Conservation (phyloP, 495 filamentous ascomycete genomes). For the Echria macrotheca region DNA sequence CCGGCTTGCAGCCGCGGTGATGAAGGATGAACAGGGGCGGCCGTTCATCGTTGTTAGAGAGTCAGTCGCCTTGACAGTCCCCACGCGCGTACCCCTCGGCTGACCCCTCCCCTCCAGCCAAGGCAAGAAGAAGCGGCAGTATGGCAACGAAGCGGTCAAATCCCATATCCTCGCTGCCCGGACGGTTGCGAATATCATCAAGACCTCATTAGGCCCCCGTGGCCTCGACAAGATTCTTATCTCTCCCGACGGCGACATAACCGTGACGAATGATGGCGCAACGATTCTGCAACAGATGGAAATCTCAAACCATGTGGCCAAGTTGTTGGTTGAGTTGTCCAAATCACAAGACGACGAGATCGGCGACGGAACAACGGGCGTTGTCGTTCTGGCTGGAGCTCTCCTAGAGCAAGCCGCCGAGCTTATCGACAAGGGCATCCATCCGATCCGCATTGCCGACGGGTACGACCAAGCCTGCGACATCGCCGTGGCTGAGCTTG, state of each 20-base stretch:
- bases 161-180: slow-evolving; percentile 94
- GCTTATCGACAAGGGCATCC: slow-evolving; percentile 98
- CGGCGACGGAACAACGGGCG: slow-evolving; percentile 95
- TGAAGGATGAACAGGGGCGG: slow-evolving; percentile 87
- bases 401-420: slow-evolving; percentile 96
- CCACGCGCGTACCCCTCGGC: slow-evolving; percentile 8
- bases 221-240: slow-evolving; percentile 99
- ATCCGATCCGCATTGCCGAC: slow-evolving; percentile 96
- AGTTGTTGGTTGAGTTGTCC: slow-evolving; percentile 94
- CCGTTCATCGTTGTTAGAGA: slow-evolving; percentile 99
- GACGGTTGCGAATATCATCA: slow-evolving; percentile 95
- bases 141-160: slow-evolving; percentile 95
- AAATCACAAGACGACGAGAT: slow-evolving; percentile 99
- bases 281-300: slow-evolving; percentile 99
- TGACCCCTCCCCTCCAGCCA: slow-evolving; percentile 49
- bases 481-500: slow-evolving; percentile 85
- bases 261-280: slow-evolving; percentile 97
- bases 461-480: slow-evolving; percentile 97
- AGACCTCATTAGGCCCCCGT: slow-evolving; percentile 91
- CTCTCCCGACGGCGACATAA: slow-evolving; percentile 97
- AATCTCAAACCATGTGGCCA: slow-evolving; percentile 96
- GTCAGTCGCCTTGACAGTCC: slow-evolving; percentile 49
- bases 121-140: slow-evolving; percentile 95
- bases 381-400: slow-evolving; percentile 92
- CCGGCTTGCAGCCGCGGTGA: slow-evolving; percentile 40